Percentiles rank a stretch among this genome's conserved stretches.
Evolutionary conservation across 208 protist genomes (phyloP).

Genomic region (Novymonas esmeraldas): DNA sequence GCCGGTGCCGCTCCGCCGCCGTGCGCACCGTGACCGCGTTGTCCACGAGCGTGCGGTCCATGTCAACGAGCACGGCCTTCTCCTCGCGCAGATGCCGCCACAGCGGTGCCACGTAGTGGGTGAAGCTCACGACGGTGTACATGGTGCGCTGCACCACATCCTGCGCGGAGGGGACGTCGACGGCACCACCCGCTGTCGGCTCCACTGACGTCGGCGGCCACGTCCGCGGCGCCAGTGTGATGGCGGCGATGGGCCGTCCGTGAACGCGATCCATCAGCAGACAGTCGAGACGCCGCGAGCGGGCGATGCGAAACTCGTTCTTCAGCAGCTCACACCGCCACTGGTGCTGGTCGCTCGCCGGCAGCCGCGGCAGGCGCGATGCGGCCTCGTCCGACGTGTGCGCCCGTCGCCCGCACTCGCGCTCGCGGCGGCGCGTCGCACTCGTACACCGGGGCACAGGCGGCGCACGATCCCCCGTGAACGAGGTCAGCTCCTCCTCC

Average conservation of each 20-base stretch:
- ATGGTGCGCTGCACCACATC: conserved; percentile 38
- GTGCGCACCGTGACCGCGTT: conserved; percentile 58
- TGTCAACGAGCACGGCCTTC: conserved; percentile 74
- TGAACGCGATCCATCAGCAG: conserved; percentile 57
- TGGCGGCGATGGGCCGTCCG: conserved; percentile 58
- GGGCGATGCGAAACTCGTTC: conserved; percentile 66
- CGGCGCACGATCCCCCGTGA: too few relatives aligned
- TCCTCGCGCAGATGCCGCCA: conserved; percentile 62
- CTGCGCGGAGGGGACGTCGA: conserved; percentile 10
- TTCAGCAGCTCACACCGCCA: conserved; percentile 64
- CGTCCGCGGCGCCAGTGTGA: conserved; percentile 36
- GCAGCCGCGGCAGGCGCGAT: conserved; percentile 23
- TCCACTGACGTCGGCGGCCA: background rate
- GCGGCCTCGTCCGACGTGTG: background rate
- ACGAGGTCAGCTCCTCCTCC: background rate
- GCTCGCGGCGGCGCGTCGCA: background rate
- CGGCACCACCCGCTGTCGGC: background rate
- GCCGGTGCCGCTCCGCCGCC: conserved; percentile 23
- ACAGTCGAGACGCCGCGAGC: conserved; percentile 58
- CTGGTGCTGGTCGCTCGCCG: conserved; percentile 52
- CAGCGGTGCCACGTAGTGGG: conserved; percentile 61
- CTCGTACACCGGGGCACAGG: too few relatives aligned
- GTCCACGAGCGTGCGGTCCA: conserved; percentile 88
- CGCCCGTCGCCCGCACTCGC: background rate
- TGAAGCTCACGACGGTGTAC: conserved; percentile 59